phyloP scores from a whole-genome alignment of 345 rosid species.

The Orychophragmus violaceus region DNA sequence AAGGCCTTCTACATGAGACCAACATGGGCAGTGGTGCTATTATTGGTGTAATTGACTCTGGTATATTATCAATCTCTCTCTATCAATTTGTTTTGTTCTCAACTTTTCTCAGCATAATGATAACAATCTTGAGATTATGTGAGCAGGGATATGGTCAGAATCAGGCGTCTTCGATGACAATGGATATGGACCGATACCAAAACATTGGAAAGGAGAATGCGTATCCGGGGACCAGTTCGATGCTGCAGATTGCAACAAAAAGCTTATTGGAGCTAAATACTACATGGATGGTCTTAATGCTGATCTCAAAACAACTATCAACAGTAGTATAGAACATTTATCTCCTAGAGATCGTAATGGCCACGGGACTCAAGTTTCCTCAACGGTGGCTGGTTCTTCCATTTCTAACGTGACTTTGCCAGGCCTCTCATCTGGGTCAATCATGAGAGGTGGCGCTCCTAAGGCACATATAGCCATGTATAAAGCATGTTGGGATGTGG shows the following conservation, averaged over 20 bases:
- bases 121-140: not conserved
- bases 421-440: slow-evolving; percentile 24
- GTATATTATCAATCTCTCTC: slow-evolving; percentile 1
- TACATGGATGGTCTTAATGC: slow-evolving; percentile 39
- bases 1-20: slow-evolving; percentile 11
- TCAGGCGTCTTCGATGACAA: slow-evolving; percentile 34
- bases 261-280: slow-evolving; percentile 52
- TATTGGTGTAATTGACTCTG: slow-evolving; percentile 32
- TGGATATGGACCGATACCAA: slow-evolving; percentile 36
- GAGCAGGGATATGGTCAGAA: slow-evolving; percentile 31
- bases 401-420: slow-evolving; percentile 32
- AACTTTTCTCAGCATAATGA: not conserved
- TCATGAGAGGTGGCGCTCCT: slow-evolving; percentile 36
- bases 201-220: slow-evolving; percentile 45
- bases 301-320: slow-evolving; percentile 29
- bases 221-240: slow-evolving; percentile 27
- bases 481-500: slow-evolving; percentile 47
- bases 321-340: slow-evolving; percentile 30
- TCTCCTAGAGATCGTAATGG: slow-evolving; percentile 51
- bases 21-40: slow-evolving; percentile 30
- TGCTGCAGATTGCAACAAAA: slow-evolving; percentile 37
- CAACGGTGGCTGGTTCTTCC: slow-evolving; percentile 40
- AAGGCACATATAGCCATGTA: slow-evolving; percentile 45
- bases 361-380: slow-evolving; percentile 50
- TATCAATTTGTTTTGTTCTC: not conserved